These are phyloP conservation scores for Gloeopeniophorella convolvens DNA, from an alignment of 768 basidiomycete species.

Conservation along the genomic window DNA sequence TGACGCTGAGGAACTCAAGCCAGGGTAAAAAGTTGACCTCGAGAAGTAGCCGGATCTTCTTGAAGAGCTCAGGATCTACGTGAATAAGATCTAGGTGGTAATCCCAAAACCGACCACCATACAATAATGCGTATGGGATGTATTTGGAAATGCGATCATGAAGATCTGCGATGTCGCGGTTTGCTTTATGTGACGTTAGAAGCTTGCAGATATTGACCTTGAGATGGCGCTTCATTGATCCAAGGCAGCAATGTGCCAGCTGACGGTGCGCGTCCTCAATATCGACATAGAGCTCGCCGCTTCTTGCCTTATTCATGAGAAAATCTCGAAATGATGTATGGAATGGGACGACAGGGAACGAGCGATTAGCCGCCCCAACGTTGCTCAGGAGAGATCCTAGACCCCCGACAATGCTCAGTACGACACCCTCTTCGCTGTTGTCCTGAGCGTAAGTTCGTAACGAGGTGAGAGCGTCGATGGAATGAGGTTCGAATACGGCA, in stretches of 20 bases:
- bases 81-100: not conserved
- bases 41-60: not conserved
- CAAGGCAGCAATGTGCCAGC: not conserved
- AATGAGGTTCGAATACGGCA: too few relatives aligned
- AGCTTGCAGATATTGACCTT: constrained; percentile 1
- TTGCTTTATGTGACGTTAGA: not conserved
- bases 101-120: not conserved
- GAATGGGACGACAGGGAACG: not conserved
- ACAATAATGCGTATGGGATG: not conserved
- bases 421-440: too few relatives aligned
- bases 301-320: not conserved
- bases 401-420: not conserved
- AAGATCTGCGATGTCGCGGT: not conserved
- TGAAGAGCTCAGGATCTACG: not conserved
- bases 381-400: constrained; percentile 1
- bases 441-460: too few relatives aligned
- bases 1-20: too few relatives aligned
- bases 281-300: not conserved
- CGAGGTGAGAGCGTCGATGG: too few relatives aligned
- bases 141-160: not conserved
- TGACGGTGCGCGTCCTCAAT: not conserved
- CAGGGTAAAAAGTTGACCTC: not conserved
- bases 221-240: not conserved
- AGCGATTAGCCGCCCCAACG: not conserved
- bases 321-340: constrained; percentile 5